phyloP scores from a whole-genome alignment of 352 stramenopile genomes.

The Phytophthora ohioensis region DNA sequence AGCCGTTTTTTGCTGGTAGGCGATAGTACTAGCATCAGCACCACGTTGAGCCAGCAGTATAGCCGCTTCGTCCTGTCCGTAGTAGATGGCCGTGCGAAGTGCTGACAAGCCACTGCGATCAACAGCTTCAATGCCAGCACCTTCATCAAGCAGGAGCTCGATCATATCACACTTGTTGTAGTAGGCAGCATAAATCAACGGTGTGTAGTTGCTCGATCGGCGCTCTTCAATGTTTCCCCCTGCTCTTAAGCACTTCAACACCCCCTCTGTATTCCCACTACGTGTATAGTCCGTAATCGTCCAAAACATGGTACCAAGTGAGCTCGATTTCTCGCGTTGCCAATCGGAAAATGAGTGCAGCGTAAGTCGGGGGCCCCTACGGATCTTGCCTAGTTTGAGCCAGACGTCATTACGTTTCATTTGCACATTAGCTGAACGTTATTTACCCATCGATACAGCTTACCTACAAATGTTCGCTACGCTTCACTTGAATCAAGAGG shows the following conservation, averaged over 20 bases:
- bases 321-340: background rate
- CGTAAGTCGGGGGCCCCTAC: too few relatives aligned
- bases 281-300: constrained; percentile 1
- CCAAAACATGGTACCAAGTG: too few relatives aligned
- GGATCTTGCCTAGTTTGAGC: too few relatives aligned
- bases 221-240: background rate
- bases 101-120: constrained; percentile 12
- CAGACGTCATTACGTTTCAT: too few relatives aligned
- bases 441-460: too few relatives aligned
- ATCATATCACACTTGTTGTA: constrained; percentile 16
- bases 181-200: constrained; percentile 7
- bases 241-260: background rate
- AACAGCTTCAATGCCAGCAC: constrained; percentile 14
- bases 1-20: background rate
- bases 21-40: background rate
- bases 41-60: background rate
- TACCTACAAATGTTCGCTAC: too few relatives aligned
- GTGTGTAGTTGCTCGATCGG: background rate
- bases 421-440: too few relatives aligned
- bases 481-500: too few relatives aligned
- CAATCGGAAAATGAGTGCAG: background rate
- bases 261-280: background rate
- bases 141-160: constrained; percentile 14
- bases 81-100: constrained; percentile 11
- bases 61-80: constrained; percentile 3